Percentiles rank a stretch among this genome's conserved stretches.
These are phyloP conservation scores for Calophaca sinica DNA, from an alignment of 306 rosid genomes.

Conservation along the genomic window DNA sequence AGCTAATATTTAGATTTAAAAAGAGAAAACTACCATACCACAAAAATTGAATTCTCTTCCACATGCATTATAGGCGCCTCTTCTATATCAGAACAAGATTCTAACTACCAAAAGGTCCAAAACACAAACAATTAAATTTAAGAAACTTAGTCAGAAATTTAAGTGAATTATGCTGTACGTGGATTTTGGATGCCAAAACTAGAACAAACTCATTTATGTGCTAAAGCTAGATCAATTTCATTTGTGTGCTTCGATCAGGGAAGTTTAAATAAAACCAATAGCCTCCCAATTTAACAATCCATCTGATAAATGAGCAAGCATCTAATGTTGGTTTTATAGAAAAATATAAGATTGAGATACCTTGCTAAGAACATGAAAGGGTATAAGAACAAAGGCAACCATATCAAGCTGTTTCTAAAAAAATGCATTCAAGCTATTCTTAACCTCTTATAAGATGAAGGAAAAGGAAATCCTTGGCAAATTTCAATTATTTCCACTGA, in stretches of 20 bases:
- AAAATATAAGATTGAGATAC: neutral
- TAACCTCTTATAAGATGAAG: neutral
- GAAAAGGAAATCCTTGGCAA: slow-evolving; percentile 11
- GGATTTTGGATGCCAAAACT: slow-evolving; percentile 7
- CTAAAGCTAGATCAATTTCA: neutral
- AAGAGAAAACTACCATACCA: too few species aligned
- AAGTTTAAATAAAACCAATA: neutral
- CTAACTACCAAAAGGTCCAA: neutral
- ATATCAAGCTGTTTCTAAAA: slow-evolving; percentile 12
- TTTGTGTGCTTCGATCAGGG: neutral
- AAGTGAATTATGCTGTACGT: neutral
- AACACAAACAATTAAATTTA: slow-evolving; percentile 4
- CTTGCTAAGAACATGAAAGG: neutral
- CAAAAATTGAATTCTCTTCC: neutral
- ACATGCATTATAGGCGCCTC: neutral
- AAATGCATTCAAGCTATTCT: slow-evolving; percentile 12
- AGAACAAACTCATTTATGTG: neutral
- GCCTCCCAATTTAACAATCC: neutral
- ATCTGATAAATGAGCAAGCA: slow-evolving; percentile 31
- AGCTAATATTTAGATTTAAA: too few species aligned
- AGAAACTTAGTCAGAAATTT: neutral
- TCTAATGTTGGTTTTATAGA: slow-evolving; percentile 8
- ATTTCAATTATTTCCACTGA: neutral
- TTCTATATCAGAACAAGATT: slow-evolving; percentile 32
- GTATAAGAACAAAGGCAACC: neutral